phyloP scores from a whole-genome alignment of 1,284 basidiomycete genomes.

The Coniferiporia sulphurascens region DNA sequence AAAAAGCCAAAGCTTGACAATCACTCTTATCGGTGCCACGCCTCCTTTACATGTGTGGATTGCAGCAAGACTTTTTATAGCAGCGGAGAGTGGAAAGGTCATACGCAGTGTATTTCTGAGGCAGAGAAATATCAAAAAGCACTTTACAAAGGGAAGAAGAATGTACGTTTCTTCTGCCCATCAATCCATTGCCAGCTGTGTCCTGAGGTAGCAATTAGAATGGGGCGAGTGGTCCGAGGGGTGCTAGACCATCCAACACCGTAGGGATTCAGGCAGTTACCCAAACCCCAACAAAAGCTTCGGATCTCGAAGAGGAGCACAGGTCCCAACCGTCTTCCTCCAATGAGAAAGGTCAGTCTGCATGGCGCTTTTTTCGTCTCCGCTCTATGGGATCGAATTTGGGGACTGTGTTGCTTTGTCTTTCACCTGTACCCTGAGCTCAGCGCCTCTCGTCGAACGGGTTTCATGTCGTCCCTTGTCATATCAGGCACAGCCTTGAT shows the following conservation, averaged over 20 bases:
- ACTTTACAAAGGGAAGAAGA: constrained; percentile 77
- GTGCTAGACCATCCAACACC: constrained; percentile 11
- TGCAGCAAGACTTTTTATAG: constrained; percentile 77
- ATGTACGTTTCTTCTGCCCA: constrained; percentile 27
- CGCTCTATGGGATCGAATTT: no score
- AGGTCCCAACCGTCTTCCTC: no score
- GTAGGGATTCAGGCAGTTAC: neutral
- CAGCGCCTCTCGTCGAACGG: no score
- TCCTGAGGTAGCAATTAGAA: neutral
- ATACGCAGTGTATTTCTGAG: constrained; percentile 83
- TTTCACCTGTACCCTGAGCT: no score
- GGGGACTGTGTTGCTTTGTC: no score
- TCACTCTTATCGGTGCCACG: constrained; percentile 54
- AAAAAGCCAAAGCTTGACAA: constrained; percentile 89
- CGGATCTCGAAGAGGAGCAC: no score
- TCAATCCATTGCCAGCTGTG: neutral
- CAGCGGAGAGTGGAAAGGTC: constrained; percentile 73
- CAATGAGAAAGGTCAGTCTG: no score
- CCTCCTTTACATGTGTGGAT: constrained; percentile 83
- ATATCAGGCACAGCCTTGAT: no score
- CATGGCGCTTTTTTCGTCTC: no score
- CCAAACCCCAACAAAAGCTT: constrained; percentile 20
- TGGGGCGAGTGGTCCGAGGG: neutral
- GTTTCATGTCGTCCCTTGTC: no score
- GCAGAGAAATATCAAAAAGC: constrained; percentile 89